Conservation (phyloP, 805 yeast genomes). For the Spathaspora sp. region DNA sequence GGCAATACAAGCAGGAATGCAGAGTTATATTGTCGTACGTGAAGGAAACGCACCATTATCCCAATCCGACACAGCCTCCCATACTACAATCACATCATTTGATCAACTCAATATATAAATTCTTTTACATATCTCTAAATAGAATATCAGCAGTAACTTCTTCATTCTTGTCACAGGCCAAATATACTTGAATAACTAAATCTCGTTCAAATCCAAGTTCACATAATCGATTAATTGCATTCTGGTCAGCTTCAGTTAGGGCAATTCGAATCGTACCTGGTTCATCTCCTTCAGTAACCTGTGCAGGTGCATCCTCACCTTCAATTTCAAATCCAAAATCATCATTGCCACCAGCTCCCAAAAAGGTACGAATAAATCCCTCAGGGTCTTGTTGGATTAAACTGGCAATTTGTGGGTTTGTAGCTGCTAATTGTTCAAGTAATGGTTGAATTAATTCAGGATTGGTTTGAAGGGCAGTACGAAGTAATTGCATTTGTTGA, state of each 20-base stretch:
- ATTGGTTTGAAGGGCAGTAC: slow-evolving; percentile 76
- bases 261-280: slow-evolving; percentile 45
- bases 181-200: slow-evolving; percentile 85
- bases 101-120: slow-evolving; percentile 8
- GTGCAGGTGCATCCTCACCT: slow-evolving; percentile 29
- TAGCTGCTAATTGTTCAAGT: slow-evolving; percentile 73
- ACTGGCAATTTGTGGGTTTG: slow-evolving; percentile 82
- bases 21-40: slow-evolving; percentile 56
- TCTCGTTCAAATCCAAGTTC: slow-evolving; percentile 91
- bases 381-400: slow-evolving; percentile 86
- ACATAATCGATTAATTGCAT: slow-evolving; percentile 84
- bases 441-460: slow-evolving; percentile 87
- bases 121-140: slow-evolving; percentile 45
- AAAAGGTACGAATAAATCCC: slow-evolving; percentile 70
- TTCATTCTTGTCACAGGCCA: slow-evolving; percentile 98
- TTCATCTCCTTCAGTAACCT: slow-evolving; percentile 19
- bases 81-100: slow-evolving; percentile 17
- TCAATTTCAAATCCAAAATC: slow-evolving; percentile 40
- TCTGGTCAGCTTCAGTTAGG: slow-evolving; percentile 79
- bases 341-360: slow-evolving; percentile 52
- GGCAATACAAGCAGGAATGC: slow-evolving; percentile 63
- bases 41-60: slow-evolving; percentile 68
- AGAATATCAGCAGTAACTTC: slow-evolving; percentile 93
- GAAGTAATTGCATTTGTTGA: slow-evolving; percentile 50
- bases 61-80: slow-evolving; percentile 24